Evolutionary conservation across 805 yeast genomes (phyloP), one percentile per base, ranked within the genome.

Genomic region (Saccharomyces eubayanus): DNA sequence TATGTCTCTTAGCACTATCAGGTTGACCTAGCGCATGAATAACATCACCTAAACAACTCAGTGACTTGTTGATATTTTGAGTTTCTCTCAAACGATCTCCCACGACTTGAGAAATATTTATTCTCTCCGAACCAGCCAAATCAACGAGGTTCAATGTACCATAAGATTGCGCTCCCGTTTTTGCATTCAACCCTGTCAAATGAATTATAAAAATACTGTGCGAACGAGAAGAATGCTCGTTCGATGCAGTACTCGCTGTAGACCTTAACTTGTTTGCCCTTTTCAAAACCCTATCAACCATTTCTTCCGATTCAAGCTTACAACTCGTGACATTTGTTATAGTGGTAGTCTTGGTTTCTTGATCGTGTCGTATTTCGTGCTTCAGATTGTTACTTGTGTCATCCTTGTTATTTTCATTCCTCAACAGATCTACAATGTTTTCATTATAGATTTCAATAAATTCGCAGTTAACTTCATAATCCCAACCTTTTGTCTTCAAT

Each of bases 391-490:
- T 47, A 11, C 31, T 48, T 5, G 24, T 6, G 10, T 51, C 54
- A 3, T 36, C 52, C 12, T 12, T 47, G 10, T 52, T 56, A 27
- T 56, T 62, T 5, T 65, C 53, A 28, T 53, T 51, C 1, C 71
- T 67, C 24, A 89, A 71, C 41, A 92, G 72, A 68, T 92, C 99
- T 46, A 79, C 74, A 31, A 94, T 80, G 16, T 72, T 77, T 54
- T 94, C 97, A 62, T 91, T 92, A 73, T 92, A 91, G 43, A 92
- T 89, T 66, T 92, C 98, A 31, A 94, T 73, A 64, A 89, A 89
- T 64, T 88, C 89, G 4, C 96, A 95, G 21, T 69, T 71, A 20
- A 88, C 68, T 11, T 70, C 66, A 68, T 81, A 88, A 4, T 67
- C 58, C 92, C 92, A 85, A 1, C 89, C 87, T 41, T 77, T 72